Percentiles rank a stretch among this genome's conserved stretches.
Evolutionary conservation across 495 filamentous ascomycete species (phyloP).

Genomic region (Penicillium ochrochloron): DNA sequence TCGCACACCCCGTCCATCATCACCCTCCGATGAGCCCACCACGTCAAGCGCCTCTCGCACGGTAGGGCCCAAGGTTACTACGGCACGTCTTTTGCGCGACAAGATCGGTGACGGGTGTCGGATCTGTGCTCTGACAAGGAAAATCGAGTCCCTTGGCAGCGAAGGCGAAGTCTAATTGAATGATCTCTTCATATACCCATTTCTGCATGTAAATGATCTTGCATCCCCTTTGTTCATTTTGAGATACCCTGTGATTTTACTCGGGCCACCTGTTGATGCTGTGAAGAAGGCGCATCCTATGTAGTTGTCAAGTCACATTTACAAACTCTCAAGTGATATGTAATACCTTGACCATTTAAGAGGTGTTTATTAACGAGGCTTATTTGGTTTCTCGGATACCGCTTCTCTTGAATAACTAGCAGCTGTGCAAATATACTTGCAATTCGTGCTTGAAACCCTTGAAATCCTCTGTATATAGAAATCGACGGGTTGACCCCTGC

Average conservation of each 20-base stretch:
- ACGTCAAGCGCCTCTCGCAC: constrained; percentile 54
- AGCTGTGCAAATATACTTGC: not conserved
- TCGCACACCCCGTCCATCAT: constrained; percentile 39
- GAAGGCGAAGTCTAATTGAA: constrained; percentile 20
- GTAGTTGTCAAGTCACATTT: not conserved
- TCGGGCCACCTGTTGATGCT: constrained; percentile 5
- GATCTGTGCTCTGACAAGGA: constrained; percentile 57
- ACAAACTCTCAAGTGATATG: not conserved
- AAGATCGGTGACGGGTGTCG: constrained; percentile 72
- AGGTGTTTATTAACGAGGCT: not conserved
- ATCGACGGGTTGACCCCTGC: too few species aligned
- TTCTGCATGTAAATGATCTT: constrained; percentile 18
- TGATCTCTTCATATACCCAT: constrained; percentile 10
- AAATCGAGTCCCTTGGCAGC: constrained; percentile 43
- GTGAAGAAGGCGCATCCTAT: not conserved
- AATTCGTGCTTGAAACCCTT: not conserved
- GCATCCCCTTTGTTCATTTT: constrained; percentile 30
- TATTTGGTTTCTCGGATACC: not conserved
- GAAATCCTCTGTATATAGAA: not conserved
- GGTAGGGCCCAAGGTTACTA: constrained; percentile 86
- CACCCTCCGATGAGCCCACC: constrained; percentile 25
- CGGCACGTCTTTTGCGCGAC: constrained; percentile 78
- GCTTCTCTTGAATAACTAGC: not conserved
- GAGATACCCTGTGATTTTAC: constrained; percentile 36
- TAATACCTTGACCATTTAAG: not conserved